Conservation (phyloP, 345 rosid genomes). For the Brassica cretica region DNA sequence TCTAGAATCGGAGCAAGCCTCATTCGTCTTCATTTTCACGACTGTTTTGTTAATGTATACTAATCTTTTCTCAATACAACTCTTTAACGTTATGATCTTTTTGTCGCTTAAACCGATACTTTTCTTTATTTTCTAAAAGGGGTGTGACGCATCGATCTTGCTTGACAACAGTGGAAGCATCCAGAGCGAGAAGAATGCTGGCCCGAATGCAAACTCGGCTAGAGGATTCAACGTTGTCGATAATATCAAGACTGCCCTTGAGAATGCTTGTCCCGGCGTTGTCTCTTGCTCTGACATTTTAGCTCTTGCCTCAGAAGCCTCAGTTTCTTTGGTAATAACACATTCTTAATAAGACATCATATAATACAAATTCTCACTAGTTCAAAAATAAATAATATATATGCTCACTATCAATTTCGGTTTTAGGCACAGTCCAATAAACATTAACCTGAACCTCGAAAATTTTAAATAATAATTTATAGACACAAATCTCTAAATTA, state of each 20-base stretch:
- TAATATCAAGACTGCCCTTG: conserved; percentile 63
- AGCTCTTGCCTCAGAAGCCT: conserved; percentile 64
- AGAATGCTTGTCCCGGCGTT: conserved; percentile 61
- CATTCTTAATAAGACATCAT: not conserved
- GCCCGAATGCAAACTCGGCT: conserved; percentile 50
- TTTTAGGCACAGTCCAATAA: too few relatives aligned
- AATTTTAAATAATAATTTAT: too few relatives aligned
- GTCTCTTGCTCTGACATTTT: conserved; percentile 83
- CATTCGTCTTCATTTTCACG: conserved; percentile 81
- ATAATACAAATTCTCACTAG: not conserved
- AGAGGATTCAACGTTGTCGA: conserved; percentile 73
- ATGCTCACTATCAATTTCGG: not conserved
- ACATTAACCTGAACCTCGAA: too few relatives aligned
- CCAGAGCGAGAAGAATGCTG: conserved; percentile 63
- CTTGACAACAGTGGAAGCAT: conserved; percentile 51
- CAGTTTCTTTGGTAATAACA: conserved; percentile 57
- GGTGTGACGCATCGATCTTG: conserved; percentile 72
- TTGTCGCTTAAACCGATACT: not conserved
- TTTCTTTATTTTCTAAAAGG: conserved; percentile 39
- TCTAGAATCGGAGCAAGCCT: conserved; percentile 73
- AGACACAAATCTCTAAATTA: too few relatives aligned
- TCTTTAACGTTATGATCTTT: not conserved
- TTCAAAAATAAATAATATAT: not conserved
- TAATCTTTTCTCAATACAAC: not conserved
- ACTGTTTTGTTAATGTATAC: conserved; percentile 72